These are phyloP conservation scores for Suhomyces atakaporum DNA, from an alignment of 1,139 yeast species.

Conservation along the genomic window DNA sequence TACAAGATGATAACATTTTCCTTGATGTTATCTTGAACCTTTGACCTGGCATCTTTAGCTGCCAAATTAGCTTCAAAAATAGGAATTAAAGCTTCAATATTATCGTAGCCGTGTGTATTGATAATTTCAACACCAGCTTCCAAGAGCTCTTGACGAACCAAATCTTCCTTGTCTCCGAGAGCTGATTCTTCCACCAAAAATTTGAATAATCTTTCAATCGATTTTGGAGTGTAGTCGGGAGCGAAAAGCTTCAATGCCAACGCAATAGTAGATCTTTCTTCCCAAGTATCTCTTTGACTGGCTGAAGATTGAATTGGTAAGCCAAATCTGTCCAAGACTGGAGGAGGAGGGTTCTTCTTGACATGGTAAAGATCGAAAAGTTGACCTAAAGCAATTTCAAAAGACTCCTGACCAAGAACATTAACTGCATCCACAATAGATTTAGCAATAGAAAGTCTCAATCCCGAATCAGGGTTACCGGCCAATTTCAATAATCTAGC, in stretches of 20 bases:
- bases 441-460: conserved; percentile 66
- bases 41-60: conserved; percentile 45
- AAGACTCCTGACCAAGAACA: conserved; percentile 23
- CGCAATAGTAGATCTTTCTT: conserved; percentile 80
- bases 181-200: conserved; percentile 65
- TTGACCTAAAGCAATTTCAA: conserved; percentile 39
- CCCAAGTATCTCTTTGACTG: conserved; percentile 76
- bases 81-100: conserved; percentile 72
- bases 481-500: conserved; percentile 51
- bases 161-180: conserved; percentile 69
- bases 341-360: conserved; percentile 74
- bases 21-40: conserved; percentile 62
- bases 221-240: conserved; percentile 38
- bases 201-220: conserved; percentile 53
- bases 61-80: conserved; percentile 67
- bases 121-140: conserved; percentile 85
- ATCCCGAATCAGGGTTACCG: conserved; percentile 57
- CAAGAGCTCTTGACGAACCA: conserved; percentile 80
- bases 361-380: conserved; percentile 58
- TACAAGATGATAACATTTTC: conserved; percentile 84
- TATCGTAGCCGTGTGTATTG: conserved; percentile 59
- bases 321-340: conserved; percentile 77
- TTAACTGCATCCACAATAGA: conserved; percentile 55
- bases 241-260: conserved; percentile 62
- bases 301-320: conserved; percentile 64